Evolutionary conservation across 768 basidiomycete genomes (phyloP), one percentile per base, ranked within the genome.

Genomic region (Lentinula sp.): DNA sequence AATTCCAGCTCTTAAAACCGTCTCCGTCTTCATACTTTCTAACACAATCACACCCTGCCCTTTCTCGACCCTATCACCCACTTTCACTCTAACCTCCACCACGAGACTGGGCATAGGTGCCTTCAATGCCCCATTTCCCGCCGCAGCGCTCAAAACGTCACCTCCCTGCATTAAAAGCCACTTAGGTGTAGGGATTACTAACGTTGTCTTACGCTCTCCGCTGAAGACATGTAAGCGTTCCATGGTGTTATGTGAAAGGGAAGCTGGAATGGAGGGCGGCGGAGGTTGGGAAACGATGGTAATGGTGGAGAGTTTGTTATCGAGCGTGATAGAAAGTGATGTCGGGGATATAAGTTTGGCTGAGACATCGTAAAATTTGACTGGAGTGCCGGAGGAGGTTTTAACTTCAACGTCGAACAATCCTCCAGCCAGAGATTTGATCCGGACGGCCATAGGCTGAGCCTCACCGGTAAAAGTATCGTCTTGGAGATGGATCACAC

Each of bases 1-100:
- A 7, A 76, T 77, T 62, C 85, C 81, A 13, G 92, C 85, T 58
- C 93, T 79, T 64, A 97, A 72, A 45, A 93, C 90, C 42, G 90
- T 95, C 75, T 96, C 94, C 64, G 94, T 97, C 84, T 98, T 98
- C 95, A 97, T 98, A 69, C 94, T 96, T 76, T 96, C 95, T 68
- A 96, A 74, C 5, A 95, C 85, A 35, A 94, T 85, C 8, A 93
- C 80, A 7, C 83, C 84, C 68, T 95, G 90, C 0, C 92, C 93
- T 68, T 83, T 86, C 73, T 88, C 86, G 43, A 97, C 90, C 13
- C 72, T 77, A 56, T 95, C 89, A 4, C 94, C 95, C 1, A 82
- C 76, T 61, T 79, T 80, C 37, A 95, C 94, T 16, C 81, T 81
- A 55, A 97, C 88, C 59, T 96, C 93, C 4, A 97, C 94, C 1